A percentile compares a stretch with the other conserved stretches of the same genome.
Evolutionary conservation across 495 filamentous ascomycete genomes (phyloP).

Genomic region (Neurospora tetrasperma): DNA sequence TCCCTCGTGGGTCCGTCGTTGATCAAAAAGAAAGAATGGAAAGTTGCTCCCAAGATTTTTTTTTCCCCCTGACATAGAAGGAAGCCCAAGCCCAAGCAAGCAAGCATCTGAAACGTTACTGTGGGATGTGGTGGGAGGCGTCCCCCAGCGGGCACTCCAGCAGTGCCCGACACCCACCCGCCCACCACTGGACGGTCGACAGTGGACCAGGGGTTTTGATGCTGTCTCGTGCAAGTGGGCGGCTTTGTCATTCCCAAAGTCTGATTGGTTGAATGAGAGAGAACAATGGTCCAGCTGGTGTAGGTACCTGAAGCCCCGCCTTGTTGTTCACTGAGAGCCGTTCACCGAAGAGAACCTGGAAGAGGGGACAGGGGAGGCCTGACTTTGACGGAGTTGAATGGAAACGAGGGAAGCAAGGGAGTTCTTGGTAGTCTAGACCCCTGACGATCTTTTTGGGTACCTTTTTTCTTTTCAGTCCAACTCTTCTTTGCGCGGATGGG

Average conservation of each 20-base stretch:
- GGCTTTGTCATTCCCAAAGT: fast-evolving
- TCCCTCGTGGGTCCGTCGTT: neutral
- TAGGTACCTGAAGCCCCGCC: neutral
- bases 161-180: neutral
- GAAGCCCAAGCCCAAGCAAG: no score
- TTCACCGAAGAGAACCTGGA: neutral
- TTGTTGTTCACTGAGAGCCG: neutral
- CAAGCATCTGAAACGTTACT: no score
- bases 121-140: no score
- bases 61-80: no score
- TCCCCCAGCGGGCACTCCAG: no score
- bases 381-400: neutral
- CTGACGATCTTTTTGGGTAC: neutral
- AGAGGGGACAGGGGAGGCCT: neutral
- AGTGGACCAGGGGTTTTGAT: neutral
- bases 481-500: no score
- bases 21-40: neutral
- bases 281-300: neutral
- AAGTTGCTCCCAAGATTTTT: neutral
- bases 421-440: neutral
- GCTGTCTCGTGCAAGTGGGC: neutral
- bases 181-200: no score
- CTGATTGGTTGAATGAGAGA: neutral
- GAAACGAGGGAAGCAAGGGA: neutral
- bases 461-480: no score